Evolutionary conservation across 1,139 yeast genomes (phyloP).

Genomic region (Candida dubliniensis): DNA sequence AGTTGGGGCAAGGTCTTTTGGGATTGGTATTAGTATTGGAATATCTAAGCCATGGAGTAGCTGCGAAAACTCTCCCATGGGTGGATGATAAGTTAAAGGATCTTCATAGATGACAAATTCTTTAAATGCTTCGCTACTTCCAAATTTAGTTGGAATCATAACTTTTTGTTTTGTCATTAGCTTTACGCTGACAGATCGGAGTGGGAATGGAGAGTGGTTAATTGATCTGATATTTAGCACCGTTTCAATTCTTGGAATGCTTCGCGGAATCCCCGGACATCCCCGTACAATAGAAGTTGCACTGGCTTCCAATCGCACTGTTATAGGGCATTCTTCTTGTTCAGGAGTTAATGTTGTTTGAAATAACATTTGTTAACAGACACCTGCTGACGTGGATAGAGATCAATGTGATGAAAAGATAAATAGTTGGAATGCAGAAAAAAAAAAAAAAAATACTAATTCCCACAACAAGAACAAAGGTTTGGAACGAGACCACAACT

Average conservation of each 20-base stretch:
- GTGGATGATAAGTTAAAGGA: slow-evolving; percentile 38
- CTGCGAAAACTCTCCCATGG: slow-evolving; percentile 35
- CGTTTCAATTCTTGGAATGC: slow-evolving; percentile 52
- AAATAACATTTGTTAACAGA: slow-evolving; percentile 7
- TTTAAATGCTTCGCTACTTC: slow-evolving; percentile 39
- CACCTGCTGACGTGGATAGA: background rate
- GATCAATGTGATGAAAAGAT: background rate
- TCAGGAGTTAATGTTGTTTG: slow-evolving; percentile 12
- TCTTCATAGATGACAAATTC: slow-evolving; percentile 39
- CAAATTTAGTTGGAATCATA: slow-evolving; percentile 40
- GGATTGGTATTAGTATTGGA: slow-evolving; percentile 60
- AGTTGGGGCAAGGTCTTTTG: slow-evolving; percentile 51
- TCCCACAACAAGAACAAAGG: background rate
- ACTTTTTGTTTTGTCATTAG: slow-evolving; percentile 42
- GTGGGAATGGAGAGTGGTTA: slow-evolving; percentile 37
- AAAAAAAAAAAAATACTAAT: background rate
- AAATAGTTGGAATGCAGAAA: background rate
- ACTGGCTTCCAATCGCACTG: slow-evolving; percentile 44
- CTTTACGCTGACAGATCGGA: slow-evolving; percentile 40
- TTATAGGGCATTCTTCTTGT: slow-evolving; percentile 26
- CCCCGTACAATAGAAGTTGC: slow-evolving; percentile 53
- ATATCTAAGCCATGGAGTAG: slow-evolving; percentile 55
- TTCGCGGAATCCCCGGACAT: slow-evolving; percentile 64
- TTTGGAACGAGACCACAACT: too few species aligned
- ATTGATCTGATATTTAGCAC: slow-evolving; percentile 40